phyloP scores from a whole-genome alignment of 495 filamentous ascomycete species.

The Penicilliopsis zonata region DNA sequence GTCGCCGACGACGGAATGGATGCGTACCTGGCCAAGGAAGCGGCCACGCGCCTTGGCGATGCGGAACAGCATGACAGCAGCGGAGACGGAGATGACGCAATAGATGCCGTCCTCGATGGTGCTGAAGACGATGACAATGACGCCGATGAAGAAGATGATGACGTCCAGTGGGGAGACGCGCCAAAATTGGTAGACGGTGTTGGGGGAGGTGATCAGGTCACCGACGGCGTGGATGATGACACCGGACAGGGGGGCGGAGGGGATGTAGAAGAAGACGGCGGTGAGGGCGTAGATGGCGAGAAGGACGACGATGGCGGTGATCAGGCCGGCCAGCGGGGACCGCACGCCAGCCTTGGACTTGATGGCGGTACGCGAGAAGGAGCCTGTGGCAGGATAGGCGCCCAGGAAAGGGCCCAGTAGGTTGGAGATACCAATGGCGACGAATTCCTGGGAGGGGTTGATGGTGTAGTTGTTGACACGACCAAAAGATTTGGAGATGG shows the following conservation, averaged over 20 bases:
- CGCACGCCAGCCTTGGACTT: conserved; percentile 96
- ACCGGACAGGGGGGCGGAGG: conserved; percentile 69
- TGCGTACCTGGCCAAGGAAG: conserved; percentile 79
- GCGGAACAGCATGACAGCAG: conserved; percentile 73
- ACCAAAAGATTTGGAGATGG: conserved; percentile 98
- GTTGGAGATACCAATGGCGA: conserved; percentile 89
- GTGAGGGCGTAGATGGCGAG: conserved; percentile 92
- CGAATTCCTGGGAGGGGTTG: conserved; percentile 90
- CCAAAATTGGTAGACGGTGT: conserved; percentile 96
- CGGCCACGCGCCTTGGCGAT: conserved; percentile 74
- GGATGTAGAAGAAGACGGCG: conserved; percentile 91
- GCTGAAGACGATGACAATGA: conserved; percentile 79
- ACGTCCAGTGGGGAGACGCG: conserved; percentile 80
- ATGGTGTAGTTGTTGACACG: conserved; percentile 98
- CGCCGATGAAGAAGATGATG: conserved; percentile 87
- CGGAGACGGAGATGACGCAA: conserved; percentile 62
- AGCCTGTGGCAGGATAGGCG: conserved; percentile 88
- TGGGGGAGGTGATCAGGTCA: conserved; percentile 87
- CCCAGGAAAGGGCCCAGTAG: conserved; percentile 89
- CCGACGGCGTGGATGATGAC: conserved; percentile 98
- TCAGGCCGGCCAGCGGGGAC: conserved; percentile 83
- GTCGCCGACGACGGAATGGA: conserved; percentile 83
- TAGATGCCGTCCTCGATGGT: conserved; percentile 92
- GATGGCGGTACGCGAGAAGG: conserved; percentile 95
- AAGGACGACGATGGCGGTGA: conserved; percentile 80